Percentiles rank a stretch among this genome's conserved stretches.
Conservation (phyloP, 1,284 basidiomycete species). For the Taiwanofungus camphoratus region DNA sequence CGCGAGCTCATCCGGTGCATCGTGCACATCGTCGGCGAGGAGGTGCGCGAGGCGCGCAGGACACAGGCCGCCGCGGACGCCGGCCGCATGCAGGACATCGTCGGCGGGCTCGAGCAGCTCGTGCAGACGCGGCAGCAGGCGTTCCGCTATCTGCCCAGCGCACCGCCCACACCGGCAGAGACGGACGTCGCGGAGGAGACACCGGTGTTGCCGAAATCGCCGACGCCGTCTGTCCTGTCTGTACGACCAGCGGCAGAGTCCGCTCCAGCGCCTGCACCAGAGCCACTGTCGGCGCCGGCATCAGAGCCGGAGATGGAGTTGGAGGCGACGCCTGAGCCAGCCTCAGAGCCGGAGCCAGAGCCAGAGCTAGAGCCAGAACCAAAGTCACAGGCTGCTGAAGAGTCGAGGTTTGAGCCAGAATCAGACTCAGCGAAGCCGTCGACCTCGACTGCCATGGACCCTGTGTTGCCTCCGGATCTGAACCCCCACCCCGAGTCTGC, state of each 20-base stretch:
- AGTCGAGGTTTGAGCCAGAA: neutral
- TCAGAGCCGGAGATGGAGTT: too few species aligned
- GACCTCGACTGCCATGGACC: neutral
- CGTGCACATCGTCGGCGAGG: slow-evolving; percentile 54
- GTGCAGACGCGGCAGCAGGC: slow-evolving; percentile 23
- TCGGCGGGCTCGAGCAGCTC: slow-evolving; percentile 43
- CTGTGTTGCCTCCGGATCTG: slow-evolving; percentile 5
- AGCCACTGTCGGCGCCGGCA: neutral
- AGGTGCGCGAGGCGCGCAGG: slow-evolving; percentile 48
- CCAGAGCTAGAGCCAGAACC: neutral
- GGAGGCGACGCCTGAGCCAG: neutral
- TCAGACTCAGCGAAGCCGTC: too few species aligned
- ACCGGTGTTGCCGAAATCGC: neutral
- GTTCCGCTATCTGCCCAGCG: neutral
- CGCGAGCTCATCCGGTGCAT: slow-evolving; percentile 51
- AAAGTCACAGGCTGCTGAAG: too few species aligned
- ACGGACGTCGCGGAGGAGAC: slow-evolving; percentile 1
- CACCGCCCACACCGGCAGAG: neutral
- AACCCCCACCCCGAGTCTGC: slow-evolving; percentile 6
- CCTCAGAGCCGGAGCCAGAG: neutral
- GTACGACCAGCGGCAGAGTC: neutral
- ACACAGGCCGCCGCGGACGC: slow-evolving; percentile 37
- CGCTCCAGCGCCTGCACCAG: neutral
- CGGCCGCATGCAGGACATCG: slow-evolving; percentile 39
- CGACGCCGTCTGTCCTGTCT: neutral